Conservation (phyloP, 371 early-diverging fungal species). For the Mortierella sp. region DNA sequence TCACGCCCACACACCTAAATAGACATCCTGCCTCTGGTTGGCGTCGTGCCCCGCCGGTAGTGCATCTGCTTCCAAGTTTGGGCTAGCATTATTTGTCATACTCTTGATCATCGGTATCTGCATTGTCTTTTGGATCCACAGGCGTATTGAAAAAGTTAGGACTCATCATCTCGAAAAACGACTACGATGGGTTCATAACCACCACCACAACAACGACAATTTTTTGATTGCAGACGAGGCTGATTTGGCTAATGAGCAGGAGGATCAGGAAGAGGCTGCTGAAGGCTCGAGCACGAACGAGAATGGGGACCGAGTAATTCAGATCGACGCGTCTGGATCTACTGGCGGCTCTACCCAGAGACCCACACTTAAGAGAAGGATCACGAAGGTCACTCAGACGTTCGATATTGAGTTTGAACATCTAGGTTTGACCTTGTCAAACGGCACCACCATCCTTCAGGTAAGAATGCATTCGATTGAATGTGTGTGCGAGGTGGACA, state of each 20-base stretch:
- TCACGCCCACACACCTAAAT: not conserved
- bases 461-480: slow-evolving; percentile 13
- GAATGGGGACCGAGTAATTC: slow-evolving; percentile 30
- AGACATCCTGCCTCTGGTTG: slow-evolving; percentile 54
- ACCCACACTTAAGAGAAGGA: slow-evolving; percentile 25
- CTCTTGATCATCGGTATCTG: slow-evolving; percentile 35
- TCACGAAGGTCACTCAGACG: slow-evolving; percentile 40
- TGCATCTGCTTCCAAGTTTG: slow-evolving; percentile 53
- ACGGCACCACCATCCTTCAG: slow-evolving; percentile 66
- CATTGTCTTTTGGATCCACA: slow-evolving; percentile 46
- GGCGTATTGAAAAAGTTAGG: slow-evolving; percentile 25
- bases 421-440: slow-evolving; percentile 65
- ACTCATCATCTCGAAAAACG: slow-evolving; percentile 52
- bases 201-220: slow-evolving; percentile 40
- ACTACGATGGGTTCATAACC: slow-evolving; percentile 49
- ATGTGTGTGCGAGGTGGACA: not conserved
- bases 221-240: slow-evolving; percentile 29
- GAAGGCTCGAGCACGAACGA: not conserved
- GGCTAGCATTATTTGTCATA: slow-evolving; percentile 44
- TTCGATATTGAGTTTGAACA: slow-evolving; percentile 71
- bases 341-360: slow-evolving; percentile 1
- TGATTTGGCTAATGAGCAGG: slow-evolving; percentile 17
- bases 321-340: slow-evolving; percentile 15
- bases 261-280: slow-evolving; percentile 3
- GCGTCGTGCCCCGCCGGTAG: slow-evolving; percentile 52